These are phyloP conservation scores for Chaetomiaceae sp. DNA, from an alignment of 2,329 filamentous ascomycete genomes.

Conservation along the genomic window DNA sequence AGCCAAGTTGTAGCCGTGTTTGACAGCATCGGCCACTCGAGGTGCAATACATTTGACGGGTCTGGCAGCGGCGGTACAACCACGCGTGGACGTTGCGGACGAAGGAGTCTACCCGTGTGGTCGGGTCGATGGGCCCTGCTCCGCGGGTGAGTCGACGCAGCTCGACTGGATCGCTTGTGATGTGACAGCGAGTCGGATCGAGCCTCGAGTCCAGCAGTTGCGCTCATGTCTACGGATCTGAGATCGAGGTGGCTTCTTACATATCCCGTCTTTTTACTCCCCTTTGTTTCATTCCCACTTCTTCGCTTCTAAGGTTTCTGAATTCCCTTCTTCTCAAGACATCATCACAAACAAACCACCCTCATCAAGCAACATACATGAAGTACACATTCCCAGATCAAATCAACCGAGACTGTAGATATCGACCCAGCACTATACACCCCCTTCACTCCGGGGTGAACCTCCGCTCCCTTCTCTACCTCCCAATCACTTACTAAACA, in stretches of 20 bases:
- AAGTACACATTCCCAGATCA: too few relatives aligned
- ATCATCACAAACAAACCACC: too few relatives aligned
- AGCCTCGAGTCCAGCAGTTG: conserved; percentile 7
- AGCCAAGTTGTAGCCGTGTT: conserved; percentile 4
- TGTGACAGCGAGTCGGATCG: conserved; percentile 9
- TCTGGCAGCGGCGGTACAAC: conserved; percentile 9
- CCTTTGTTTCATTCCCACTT: background rate
- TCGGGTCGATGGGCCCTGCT: conserved; percentile 8
- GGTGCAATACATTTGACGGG: background rate
- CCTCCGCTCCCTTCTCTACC: background rate
- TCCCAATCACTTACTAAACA: background rate
- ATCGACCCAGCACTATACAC: too few relatives aligned
- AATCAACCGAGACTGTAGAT: too few relatives aligned
- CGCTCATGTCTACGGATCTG: conserved; percentile 1
- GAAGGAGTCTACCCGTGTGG: conserved; percentile 9
- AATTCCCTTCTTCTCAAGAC: too few relatives aligned
- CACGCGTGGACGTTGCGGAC: background rate
- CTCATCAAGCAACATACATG: too few relatives aligned
- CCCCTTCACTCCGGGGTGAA: background rate
- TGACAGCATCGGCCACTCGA: conserved; percentile 2
- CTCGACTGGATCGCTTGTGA: background rate
- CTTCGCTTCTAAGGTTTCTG: background rate
- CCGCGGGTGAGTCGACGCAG: background rate
- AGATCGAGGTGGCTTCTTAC: background rate
- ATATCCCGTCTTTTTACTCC: background rate